Percentiles rank a stretch among this genome's conserved stretches.
These are phyloP conservation scores for Penicillium sp. DNA, from an alignment of 2,329 filamentous ascomycete genomes.

Conservation along the genomic window DNA sequence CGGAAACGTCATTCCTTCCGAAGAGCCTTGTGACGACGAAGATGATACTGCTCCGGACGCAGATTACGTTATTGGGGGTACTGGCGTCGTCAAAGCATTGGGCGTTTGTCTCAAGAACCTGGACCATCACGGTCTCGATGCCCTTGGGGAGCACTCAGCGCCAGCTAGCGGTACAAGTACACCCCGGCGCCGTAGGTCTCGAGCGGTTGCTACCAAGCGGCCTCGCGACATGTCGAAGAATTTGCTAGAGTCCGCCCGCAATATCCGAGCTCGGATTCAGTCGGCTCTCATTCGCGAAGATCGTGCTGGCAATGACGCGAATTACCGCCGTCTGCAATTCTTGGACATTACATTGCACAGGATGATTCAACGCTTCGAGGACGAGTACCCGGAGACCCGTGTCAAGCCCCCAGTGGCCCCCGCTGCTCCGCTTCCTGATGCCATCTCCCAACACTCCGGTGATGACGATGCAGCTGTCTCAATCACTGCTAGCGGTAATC, in stretches of 20 bases:
- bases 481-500: conserved; percentile 32
- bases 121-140: conserved; percentile 50
- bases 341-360: conserved; percentile 81
- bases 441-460: conserved; percentile 35
- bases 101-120: conserved; percentile 85
- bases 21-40: conserved; percentile 53
- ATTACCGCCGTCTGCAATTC: conserved; percentile 78
- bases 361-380: conserved; percentile 93
- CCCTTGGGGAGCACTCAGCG: conserved; percentile 38
- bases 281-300: conserved; percentile 76
- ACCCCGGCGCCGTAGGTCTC: conserved; percentile 51
- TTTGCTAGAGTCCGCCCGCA: conserved; percentile 78
- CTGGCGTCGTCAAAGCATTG: conserved; percentile 89
- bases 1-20: conserved; percentile 58
- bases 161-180: conserved; percentile 53
- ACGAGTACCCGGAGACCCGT: conserved; percentile 89
- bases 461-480: conserved; percentile 30
- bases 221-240: conserved; percentile 94
- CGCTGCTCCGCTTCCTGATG: conserved; percentile 26
- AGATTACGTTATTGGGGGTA: conserved; percentile 93
- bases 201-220: conserved; percentile 54
- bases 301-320: conserved; percentile 65
- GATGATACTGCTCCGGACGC: conserved; percentile 74
- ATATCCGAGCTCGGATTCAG: conserved; percentile 78
- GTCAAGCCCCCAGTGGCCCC: conserved; percentile 35